A percentile compares a stretch with the other conserved stretches of the same genome.
These are phyloP conservation scores for Trichosporon inkin DNA, from an alignment of 1,284 basidiomycete species.

Conservation along the genomic window DNA sequence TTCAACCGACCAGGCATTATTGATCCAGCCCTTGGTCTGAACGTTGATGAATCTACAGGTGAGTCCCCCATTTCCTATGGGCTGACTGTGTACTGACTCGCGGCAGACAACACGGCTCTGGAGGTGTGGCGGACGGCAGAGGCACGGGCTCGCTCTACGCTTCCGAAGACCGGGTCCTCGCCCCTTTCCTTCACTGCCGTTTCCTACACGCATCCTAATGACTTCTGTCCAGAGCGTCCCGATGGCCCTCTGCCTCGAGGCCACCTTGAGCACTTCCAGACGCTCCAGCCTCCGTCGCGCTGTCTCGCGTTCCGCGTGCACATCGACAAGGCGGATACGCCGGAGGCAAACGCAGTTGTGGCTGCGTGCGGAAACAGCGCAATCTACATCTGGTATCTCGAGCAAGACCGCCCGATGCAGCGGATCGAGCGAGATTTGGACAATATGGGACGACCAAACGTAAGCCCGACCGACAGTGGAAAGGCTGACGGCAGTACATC, in stretches of 20 bases:
- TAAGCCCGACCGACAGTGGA: conserved; percentile 14
- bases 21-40: conserved; percentile 6
- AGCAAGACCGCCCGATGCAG: conserved; percentile 31
- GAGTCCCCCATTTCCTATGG: no score
- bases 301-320: conserved; percentile 39
- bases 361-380: conserved; percentile 29
- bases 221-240: conserved; percentile 3
- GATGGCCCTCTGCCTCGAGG: conserved; percentile 30
- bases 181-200: conserved; percentile 13
- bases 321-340: conserved; percentile 29
- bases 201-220: conserved; percentile 18
- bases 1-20: conserved; percentile 25
- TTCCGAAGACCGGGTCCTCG: conserved; percentile 12
- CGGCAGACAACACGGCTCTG: conserved; percentile 17
- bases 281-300: conserved; percentile 30
- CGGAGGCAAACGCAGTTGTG: conserved; percentile 29
- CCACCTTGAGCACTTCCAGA: conserved; percentile 36
- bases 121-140: conserved; percentile 33
- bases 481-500: conserved; percentile 38
- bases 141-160: conserved; percentile 21
- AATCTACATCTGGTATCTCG: conserved; percentile 41
- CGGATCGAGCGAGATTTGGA: conserved; percentile 19
- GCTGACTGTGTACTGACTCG: no score
- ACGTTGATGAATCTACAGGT: conserved; percentile 10
- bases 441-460: conserved; percentile 23